Percentiles rank a stretch among this genome's conserved stretches.
These are phyloP conservation scores for Ascomycota sp. DNA, from an alignment of 2,329 filamentous ascomycete genomes.

Conservation along the genomic window DNA sequence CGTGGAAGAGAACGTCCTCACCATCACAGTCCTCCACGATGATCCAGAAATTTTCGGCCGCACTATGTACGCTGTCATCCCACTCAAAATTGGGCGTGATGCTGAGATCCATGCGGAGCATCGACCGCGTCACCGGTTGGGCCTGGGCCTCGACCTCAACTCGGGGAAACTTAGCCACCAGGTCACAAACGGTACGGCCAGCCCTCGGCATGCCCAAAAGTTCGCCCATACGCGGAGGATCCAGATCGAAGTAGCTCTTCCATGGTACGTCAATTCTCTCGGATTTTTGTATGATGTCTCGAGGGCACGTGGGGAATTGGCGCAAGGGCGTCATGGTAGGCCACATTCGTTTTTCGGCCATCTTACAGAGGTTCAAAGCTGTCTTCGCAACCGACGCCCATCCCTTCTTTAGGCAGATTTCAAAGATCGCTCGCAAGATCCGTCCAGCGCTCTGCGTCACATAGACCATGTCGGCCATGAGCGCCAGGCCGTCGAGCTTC, in stretches of 20 bases:
- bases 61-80: constrained; percentile 75
- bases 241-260: constrained; percentile 84
- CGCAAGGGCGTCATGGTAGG: constrained; percentile 90
- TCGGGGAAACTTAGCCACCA: constrained; percentile 82
- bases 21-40: constrained; percentile 93
- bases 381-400: constrained; percentile 87
- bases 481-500: constrained; percentile 73
- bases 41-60: constrained; percentile 88
- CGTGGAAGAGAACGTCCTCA: constrained; percentile 84
- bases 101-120: constrained; percentile 73
- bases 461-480: constrained; percentile 98
- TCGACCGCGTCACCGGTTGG: constrained; percentile 80
- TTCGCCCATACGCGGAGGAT: constrained; percentile 90
- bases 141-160: constrained; percentile 83
- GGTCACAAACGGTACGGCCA: constrained; percentile 60
- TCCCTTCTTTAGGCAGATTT: constrained; percentile 90
- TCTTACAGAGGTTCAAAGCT: constrained; percentile 87
- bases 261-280: constrained; percentile 89
- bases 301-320: constrained; percentile 64
- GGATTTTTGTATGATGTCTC: constrained; percentile 74
- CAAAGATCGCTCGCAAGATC: constrained; percentile 85
- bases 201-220: constrained; percentile 75
- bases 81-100: constrained; percentile 90
- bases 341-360: constrained; percentile 99
- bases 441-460: constrained; percentile 93